Base-by-base conservation (phyloP, 148 eudicot species). In the Oxyria digyna region DNA sequence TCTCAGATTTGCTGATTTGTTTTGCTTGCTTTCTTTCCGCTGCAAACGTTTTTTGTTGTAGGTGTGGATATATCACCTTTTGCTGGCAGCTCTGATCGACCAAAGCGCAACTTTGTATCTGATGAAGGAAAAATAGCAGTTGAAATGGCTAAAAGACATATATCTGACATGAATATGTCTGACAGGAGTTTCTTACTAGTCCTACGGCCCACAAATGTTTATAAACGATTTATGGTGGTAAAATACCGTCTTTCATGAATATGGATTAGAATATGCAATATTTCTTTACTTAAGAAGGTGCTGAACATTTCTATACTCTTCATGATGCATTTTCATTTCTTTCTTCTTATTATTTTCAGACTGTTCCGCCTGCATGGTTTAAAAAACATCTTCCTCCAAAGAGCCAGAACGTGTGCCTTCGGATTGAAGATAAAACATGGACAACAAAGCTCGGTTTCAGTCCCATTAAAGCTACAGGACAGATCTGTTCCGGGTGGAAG, bases 391-490 rank as follows among this genome's bases (percentile, higher is more conserved):
- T 76, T 26, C 62, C 62, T 32, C 65, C 17, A 18, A 65, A 32
- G 26, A 69, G 74, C 71, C 72, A 73, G 18, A 31, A 71, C 6
- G 57, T 80, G 12, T 11, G 54, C 68, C 73, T 80, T 12, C 75
- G 80, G 33, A n/a, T 76, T 12, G 83, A 68, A 21, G 77, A 80
- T 17, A 76, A 76, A 62, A 80, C 67, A 35, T 80, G 83, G 83
- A 32, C 3, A 3, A 43, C 83, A 35, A 24, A 32, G 63, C 73
- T 71, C 24, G 68, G 68, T 37, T 71, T 46, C 33, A 17, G 62
- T 33, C 4, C 4, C 0, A 41, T 20, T 38, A 48, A 67, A 59
- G 42, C 65, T 18, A 46, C 69, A 23, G 80, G 77, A 31, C 42
- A 69, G 8, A 10, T 71, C 23, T 52, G 41, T 4, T 1, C 48